Percentiles rank a stretch among this genome's conserved stretches.
Conservation (phyloP, 768 basidiomycete genomes). For the Arthromyces matolae region DNA sequence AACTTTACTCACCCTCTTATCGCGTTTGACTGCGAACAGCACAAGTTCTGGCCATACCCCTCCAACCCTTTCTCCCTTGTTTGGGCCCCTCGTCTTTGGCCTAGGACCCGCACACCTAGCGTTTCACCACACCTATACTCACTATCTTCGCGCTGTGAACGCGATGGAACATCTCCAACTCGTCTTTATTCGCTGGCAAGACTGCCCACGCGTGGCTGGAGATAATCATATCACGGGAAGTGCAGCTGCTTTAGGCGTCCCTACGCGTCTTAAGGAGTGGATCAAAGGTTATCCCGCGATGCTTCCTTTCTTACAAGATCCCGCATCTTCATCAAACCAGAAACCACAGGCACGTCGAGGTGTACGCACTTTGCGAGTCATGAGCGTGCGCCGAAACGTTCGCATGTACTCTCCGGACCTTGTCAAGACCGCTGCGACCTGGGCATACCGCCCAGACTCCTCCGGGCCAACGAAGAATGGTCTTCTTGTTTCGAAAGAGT, state of each 20-base stretch:
- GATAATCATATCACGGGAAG: slow-evolving; percentile 39
- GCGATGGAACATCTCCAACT: slow-evolving; percentile 95
- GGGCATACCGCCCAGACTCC: slow-evolving; percentile 35
- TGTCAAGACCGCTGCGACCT: slow-evolving; percentile 56
- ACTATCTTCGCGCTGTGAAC: slow-evolving; percentile 76
- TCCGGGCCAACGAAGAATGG: slow-evolving; percentile 35
- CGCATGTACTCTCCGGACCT: slow-evolving; percentile 87
- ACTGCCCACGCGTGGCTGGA: slow-evolving; percentile 39
- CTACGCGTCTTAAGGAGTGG: slow-evolving; percentile 87
- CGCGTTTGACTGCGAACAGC: slow-evolving; percentile 80
- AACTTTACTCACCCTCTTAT: slow-evolving; percentile 76
- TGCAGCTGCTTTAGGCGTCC: slow-evolving; percentile 64
- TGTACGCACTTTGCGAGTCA: slow-evolving; percentile 71
- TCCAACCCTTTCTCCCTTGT: slow-evolving; percentile 82
- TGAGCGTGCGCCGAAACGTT: slow-evolving; percentile 76
- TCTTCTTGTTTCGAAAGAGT: slow-evolving; percentile 63
- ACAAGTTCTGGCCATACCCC: slow-evolving; percentile 87
- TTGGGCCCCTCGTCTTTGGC: slow-evolving; percentile 88
- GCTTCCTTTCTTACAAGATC: slow-evolving; percentile 57
- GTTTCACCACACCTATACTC: slow-evolving; percentile 47
- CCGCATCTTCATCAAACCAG: slow-evolving; percentile 17
- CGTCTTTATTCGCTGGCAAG: slow-evolving; percentile 82
- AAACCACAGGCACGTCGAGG: slow-evolving; percentile 70
- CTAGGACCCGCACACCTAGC: slow-evolving; percentile 51
- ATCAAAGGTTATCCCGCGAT: slow-evolving; percentile 85